Base-by-base conservation (phyloP, 352 stramenopile genomes). In the Phytophthora fragariaefolia region DNA sequence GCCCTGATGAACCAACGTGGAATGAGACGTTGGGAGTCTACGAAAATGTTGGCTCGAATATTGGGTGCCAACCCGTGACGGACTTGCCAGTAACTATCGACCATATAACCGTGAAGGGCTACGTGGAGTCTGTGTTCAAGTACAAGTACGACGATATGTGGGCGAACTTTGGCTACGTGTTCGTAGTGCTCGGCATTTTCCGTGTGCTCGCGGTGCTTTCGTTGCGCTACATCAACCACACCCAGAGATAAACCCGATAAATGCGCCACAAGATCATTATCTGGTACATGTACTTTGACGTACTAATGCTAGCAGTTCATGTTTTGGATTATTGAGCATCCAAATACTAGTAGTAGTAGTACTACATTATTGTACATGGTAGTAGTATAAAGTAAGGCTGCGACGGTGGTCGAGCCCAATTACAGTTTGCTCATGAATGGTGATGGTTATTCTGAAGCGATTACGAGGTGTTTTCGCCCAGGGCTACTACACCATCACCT, bases 171-270 rank as follows among this genome's bases (percentile, higher is more conserved):
- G 58, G 46, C 18, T 42, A 66, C 22, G 24, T 75, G 22, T 34
- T 71, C 40, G 43, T 63, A 8, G 77, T 59, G 40, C 67, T 77
- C 34, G 55, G 47, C 20, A 52, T 73, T 32, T 79, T 74, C 46
- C 66, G 66, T 4, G 6, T 75, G 7, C 24, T 82, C 0, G 63
- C 51, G 0, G 46, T 74, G 8, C 27, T 81, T 9, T 63, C 66
- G 15, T 53, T 79, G 59, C 70, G 68, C n/a, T 79, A 73, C 40
- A 49, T 82, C 26, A 79, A 74, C 58, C 71, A 79, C 58, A 73
- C 77, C 36, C 70, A 69, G 54, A 42, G 64, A 38, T 76, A 72
- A 58, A 20, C 10, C n/a, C n/a, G n/a, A n/a, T n/a, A n/a, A n/a
- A n/a, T 22, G 45, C 4, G 6, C 1, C 20, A 55, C 22, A 51